Base-by-base conservation (phyloP, 2,329 filamentous ascomycete species). In the Lasiodiplodia citricola region DNA sequence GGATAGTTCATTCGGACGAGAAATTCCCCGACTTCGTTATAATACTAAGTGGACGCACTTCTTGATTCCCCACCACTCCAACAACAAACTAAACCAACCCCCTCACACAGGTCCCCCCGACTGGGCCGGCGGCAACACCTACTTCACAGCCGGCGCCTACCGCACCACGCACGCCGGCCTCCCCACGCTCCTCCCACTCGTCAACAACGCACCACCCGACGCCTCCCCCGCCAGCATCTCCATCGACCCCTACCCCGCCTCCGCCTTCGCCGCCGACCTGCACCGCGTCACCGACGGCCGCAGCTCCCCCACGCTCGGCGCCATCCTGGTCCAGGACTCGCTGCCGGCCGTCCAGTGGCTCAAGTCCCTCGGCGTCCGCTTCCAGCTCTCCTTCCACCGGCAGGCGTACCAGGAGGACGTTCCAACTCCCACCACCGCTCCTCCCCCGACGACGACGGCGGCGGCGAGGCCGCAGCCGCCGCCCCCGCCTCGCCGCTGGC, bases 81-180 rank as follows among this genome's bases (percentile, higher is more conserved):
- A 4, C 35, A 47, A 47, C 54, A 16, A 14, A 11, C 54, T 13
- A 7, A 54, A n/a, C 54, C 28, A n/a, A 14, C 54, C 16, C 2
- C 54, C 54, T 23, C 6, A 35, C 1, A 38, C 55, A 60, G 56
- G 37, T 13, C 56, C 56, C 56, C 73, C 83, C 66, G 76, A 82
- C 5, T 90, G 87, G 85, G 87, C 84, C 0, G 89, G 89, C 14
- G 89, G 89, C 0, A 91, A 91, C 73, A 83, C 84, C 0, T 90
- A 86, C 73, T 91, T 90, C 79, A 91, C 89, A 0, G 89, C 89
- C 0, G 89, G 88, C 1, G 88, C 88, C 2, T 90, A 86, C 74
- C 85, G 90, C 7, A 87, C 84, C 1, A 83, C 80, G 1, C 87
- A 90, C 73, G 67, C 74, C 7, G 89, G 89, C 0, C 79, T 89